These are phyloP conservation scores for Pterocarpus santalinus DNA, from an alignment of 306 rosid genomes.

Conservation along the genomic window DNA sequence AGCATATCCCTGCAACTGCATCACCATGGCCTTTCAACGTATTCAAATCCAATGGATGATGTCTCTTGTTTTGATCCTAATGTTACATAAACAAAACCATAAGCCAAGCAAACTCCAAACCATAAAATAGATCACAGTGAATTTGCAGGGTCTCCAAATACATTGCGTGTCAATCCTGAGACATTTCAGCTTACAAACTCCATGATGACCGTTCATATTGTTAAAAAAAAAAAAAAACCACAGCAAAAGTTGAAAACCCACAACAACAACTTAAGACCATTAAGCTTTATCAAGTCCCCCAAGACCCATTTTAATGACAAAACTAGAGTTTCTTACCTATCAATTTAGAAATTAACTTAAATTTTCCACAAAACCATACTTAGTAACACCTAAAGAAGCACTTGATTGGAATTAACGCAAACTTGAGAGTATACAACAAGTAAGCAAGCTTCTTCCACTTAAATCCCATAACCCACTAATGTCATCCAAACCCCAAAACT, in stretches of 20 bases:
- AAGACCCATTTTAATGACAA: neutral
- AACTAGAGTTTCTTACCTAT: neutral
- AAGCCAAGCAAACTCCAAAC: slow-evolving; percentile 28
- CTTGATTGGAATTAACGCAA: too few relatives aligned
- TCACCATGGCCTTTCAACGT: slow-evolving; percentile 98
- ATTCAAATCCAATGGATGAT: slow-evolving; percentile 96
- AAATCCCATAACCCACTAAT: slow-evolving; percentile 26
- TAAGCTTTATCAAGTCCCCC: neutral
- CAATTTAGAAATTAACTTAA: slow-evolving; percentile 2
- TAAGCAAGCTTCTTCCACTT: neutral
- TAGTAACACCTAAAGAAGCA: neutral
- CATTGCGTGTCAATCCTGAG: neutral
- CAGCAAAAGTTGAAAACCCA: neutral
- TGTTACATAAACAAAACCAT: slow-evolving; percentile 41
- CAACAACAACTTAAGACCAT: neutral
- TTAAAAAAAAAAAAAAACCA: neutral
- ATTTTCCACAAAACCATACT: slow-evolving; percentile 10
- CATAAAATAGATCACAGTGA: neutral
- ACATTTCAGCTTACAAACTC: slow-evolving; percentile 24
- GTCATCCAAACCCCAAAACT: slow-evolving; percentile 18
- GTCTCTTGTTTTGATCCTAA: slow-evolving; percentile 91
- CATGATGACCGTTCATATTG: neutral
- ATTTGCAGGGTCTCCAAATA: neutral
- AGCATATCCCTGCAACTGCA: slow-evolving; percentile 80
- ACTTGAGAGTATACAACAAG: too few relatives aligned